Evolutionary conservation across 2,329 filamentous ascomycete genomes (phyloP).

Genomic region (Fusarium tanahbumbuense): DNA sequence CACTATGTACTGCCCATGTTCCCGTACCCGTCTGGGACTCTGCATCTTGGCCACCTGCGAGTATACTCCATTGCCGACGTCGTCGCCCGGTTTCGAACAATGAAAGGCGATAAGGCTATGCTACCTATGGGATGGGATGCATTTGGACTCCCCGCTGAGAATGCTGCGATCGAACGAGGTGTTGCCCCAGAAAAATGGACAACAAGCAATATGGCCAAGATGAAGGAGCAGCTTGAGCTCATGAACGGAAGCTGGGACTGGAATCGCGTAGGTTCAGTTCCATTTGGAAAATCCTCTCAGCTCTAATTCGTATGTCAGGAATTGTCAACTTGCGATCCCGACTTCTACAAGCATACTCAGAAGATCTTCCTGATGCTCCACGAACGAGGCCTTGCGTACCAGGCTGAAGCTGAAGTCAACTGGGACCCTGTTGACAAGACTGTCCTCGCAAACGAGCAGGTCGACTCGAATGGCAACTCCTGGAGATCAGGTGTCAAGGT

Average conservation of each 20-base stretch:
- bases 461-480: conserved; percentile 85
- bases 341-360: conserved; percentile 91
- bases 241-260: conserved; percentile 91
- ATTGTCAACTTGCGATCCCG: conserved; percentile 83
- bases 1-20: conserved; percentile 91
- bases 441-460: conserved; percentile 91
- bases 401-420: conserved; percentile 85
- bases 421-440: conserved; percentile 92
- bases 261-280: conserved; percentile 72
- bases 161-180: conserved; percentile 86
- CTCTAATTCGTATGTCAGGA: conserved; percentile 65
- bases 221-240: conserved; percentile 82
- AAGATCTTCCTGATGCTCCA: conserved; percentile 83
- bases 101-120: conserved; percentile 80
- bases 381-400: conserved; percentile 81
- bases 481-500: conserved; percentile 91
- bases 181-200: conserved; percentile 85
- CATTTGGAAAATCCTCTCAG: too few species aligned
- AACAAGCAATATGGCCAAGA: conserved; percentile 79
- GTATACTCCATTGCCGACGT: conserved; percentile 94
- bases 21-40: conserved; percentile 86
- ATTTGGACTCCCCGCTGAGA: conserved; percentile 90
- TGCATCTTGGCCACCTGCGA: conserved; percentile 88
- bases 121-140: conserved; percentile 97
- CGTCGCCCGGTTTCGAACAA: conserved; percentile 77